Evolutionary conservation across 116 monocot species (phyloP).

Genomic region (Papilionanthe hybrid): DNA sequence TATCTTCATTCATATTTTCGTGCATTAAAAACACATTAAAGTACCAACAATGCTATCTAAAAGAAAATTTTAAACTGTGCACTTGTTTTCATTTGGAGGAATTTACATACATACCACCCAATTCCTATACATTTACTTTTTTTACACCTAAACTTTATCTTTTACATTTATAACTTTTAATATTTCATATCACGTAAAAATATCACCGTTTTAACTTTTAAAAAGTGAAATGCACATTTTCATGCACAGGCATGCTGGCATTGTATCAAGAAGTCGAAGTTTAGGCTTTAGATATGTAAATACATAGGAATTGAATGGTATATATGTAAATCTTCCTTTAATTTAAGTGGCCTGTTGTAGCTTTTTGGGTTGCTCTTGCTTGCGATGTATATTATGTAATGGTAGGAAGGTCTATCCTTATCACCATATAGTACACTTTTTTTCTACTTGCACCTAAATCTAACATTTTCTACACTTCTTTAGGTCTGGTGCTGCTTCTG

Average conservation of each 20-base stretch:
- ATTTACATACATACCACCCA: too few species aligned
- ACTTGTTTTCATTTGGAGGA: background rate
- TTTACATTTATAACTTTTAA: too few species aligned
- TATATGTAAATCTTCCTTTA: too few species aligned
- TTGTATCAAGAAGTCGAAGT: too few species aligned
- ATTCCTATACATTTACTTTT: too few species aligned
- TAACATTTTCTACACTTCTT: conserved; percentile 28
- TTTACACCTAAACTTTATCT: too few species aligned
- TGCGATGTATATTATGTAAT: background rate
- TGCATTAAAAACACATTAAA: background rate
- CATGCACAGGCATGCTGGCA: too few species aligned
- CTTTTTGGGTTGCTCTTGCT: background rate
- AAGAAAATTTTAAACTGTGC: background rate
- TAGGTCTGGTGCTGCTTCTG: conserved; percentile 75
- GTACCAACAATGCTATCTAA: background rate
- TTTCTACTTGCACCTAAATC: background rate
- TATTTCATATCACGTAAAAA: too few species aligned
- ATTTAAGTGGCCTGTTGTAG: background rate
- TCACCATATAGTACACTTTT: background rate
- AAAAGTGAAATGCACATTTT: too few species aligned
- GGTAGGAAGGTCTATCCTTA: background rate
- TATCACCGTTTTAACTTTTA: too few species aligned
- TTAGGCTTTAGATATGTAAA: too few species aligned
- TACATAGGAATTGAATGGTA: too few species aligned
- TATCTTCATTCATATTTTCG: background rate